A percentile compares a stretch with the other conserved stretches of the same genome.
Conservation (phyloP, 371 early-diverging fungal genomes). For the Fennellomyces sp. region DNA sequence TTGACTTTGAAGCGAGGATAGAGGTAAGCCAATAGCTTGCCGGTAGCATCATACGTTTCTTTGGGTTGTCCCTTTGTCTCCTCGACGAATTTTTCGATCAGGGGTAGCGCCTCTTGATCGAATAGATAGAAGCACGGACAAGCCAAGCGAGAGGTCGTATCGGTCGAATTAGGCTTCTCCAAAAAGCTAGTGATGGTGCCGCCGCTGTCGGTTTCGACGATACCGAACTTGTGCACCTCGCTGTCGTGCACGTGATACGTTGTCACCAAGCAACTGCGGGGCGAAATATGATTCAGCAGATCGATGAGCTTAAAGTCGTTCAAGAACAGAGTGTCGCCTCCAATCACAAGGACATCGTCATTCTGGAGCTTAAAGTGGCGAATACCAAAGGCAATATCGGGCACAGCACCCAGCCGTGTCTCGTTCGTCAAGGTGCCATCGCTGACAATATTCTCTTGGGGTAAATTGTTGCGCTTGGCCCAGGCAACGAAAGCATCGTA, state of each 20-base stretch:
- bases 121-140: conserved; percentile 70
- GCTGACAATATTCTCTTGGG: conserved; percentile 47
- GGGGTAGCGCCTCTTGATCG: conserved; percentile 23
- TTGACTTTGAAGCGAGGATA: conserved; percentile 42
- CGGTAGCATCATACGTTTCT: conserved; percentile 64
- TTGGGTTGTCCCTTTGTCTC: conserved; percentile 33
- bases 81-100: conserved; percentile 48
- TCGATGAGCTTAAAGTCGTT: conserved; percentile 48
- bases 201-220: conserved; percentile 43
- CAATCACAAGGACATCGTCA: conserved; percentile 54
- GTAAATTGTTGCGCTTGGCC: conserved; percentile 45
- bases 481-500: conserved; percentile 49
- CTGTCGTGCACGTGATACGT: conserved; percentile 46
- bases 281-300: conserved; percentile 11
- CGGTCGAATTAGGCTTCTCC: conserved; percentile 57
- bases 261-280: conserved; percentile 44
- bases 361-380: conserved; percentile 26
- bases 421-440: conserved; percentile 59
- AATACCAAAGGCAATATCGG: conserved; percentile 57
- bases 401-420: conserved; percentile 60
- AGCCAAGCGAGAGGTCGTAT: conserved; percentile 50
- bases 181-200: conserved; percentile 49
- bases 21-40: conserved; percentile 57
- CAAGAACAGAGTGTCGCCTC: conserved; percentile 63
- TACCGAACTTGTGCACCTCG: conserved; percentile 57